Percentiles rank a stretch among this genome's conserved stretches.
Conservation (phyloP, 495 filamentous ascomycete genomes). For the Annulohypoxylon nitens region DNA sequence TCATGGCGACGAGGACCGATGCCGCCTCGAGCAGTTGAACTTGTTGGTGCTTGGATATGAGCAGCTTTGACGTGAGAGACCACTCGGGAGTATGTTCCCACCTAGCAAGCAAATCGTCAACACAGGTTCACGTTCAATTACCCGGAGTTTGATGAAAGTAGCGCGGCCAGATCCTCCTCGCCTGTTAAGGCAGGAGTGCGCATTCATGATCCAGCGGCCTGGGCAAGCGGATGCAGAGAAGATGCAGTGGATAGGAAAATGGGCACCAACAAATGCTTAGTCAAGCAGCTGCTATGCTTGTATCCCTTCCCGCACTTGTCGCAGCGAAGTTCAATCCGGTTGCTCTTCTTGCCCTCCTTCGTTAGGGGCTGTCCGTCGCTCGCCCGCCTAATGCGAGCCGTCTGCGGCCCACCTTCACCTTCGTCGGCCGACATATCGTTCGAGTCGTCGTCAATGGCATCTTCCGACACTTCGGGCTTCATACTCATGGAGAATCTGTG, state of each 20-base stretch:
- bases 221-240: conserved; percentile 55
- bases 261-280: conserved; percentile 99
- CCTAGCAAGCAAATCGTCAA: conserved; percentile 70
- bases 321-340: conserved; percentile 87
- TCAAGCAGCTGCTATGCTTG: conserved; percentile 99
- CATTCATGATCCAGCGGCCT: conserved; percentile 48
- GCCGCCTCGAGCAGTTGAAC: conserved; percentile 97
- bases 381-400: conserved; percentile 80
- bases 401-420: conserved; percentile 69
- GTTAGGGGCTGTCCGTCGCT: conserved; percentile 86
- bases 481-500: conserved; percentile 58
- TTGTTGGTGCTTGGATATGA: conserved; percentile 99
- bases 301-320: conserved; percentile 99
- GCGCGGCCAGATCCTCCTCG: conserved; percentile 41
- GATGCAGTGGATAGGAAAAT: conserved; percentile 60
- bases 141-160: conserved; percentile 48
- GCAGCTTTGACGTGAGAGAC: conserved; percentile 95
- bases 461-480: conserved; percentile 62
- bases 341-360: conserved; percentile 82
- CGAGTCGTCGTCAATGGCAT: conserved; percentile 70
- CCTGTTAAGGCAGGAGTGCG: conserved; percentile 45
- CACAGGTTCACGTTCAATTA: conserved; percentile 52
- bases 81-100: conserved; percentile 99
- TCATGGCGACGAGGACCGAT: conserved; percentile 94
- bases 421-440: conserved; percentile 69